Evolutionary conservation across 768 basidiomycete genomes (phyloP).

Genomic region (Pleurotus pulmonarius): DNA sequence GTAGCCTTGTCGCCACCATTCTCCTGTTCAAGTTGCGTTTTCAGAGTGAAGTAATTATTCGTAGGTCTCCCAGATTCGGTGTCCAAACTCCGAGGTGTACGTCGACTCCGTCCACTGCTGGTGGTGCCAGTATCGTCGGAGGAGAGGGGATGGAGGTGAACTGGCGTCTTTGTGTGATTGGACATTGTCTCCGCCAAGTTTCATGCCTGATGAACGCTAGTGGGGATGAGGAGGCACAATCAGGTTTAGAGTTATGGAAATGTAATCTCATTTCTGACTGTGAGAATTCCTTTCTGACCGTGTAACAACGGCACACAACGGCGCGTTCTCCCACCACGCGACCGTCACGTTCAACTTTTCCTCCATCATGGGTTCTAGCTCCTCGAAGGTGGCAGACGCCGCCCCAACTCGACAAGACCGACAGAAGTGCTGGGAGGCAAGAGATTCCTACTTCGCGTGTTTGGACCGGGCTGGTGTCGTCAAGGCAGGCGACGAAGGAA

Average conservation of each 20-base stretch:
- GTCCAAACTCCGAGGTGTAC: conserved; percentile 38
- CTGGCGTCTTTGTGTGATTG: conserved; percentile 45
- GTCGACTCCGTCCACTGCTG: conserved; percentile 33
- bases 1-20: conserved; percentile 26
- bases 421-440: conserved; percentile 77
- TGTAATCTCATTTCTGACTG: background rate
- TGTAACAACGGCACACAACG: background rate
- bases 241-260: too few relatives aligned
- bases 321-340: too few relatives aligned
- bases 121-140: conserved; percentile 44
- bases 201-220: too few relatives aligned
- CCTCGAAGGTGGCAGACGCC: background rate
- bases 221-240: too few relatives aligned
- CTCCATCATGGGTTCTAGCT: conserved; percentile 1
- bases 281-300: background rate
- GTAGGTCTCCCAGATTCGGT: conserved; percentile 25
- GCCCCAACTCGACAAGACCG: conserved; percentile 50
- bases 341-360: too few relatives aligned
- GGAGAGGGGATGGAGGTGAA: conserved; percentile 71
- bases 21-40: conserved; percentile 53
- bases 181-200: background rate
- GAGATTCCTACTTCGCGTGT: conserved; percentile 85
- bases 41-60: conserved; percentile 59
- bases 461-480: conserved; percentile 66
- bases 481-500: conserved; percentile 70